Conservation (phyloP, 306 rosid genomes). For the Trichosanthes truncata region DNA sequence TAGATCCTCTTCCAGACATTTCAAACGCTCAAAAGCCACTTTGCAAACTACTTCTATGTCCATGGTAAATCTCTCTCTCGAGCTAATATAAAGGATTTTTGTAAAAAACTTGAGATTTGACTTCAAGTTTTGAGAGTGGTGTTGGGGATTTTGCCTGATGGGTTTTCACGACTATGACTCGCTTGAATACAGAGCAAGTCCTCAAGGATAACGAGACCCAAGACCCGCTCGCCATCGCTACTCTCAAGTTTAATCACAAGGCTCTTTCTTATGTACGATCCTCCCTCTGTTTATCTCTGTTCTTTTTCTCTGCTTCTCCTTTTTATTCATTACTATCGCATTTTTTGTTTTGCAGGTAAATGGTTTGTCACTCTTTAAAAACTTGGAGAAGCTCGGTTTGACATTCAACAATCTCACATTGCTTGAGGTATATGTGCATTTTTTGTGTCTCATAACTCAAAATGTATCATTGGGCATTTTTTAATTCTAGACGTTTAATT, state of each 20-base stretch:
- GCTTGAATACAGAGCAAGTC: too few species aligned
- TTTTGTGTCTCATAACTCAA: neutral
- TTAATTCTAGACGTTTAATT: neutral
- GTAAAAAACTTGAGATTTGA: too few species aligned
- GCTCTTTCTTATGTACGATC: constrained; percentile 58
- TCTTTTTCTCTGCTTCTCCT: neutral
- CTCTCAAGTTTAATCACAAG: constrained; percentile 55
- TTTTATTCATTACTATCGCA: neutral
- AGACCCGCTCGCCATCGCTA: constrained; percentile 34
- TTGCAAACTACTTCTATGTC: too few species aligned
- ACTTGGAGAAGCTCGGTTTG: constrained; percentile 46
- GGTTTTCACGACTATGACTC: too few species aligned
- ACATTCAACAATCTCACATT: constrained; percentile 47
- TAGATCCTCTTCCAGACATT: too few species aligned
- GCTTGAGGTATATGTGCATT: constrained; percentile 20
- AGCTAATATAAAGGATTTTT: too few species aligned
- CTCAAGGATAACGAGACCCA: too few species aligned
- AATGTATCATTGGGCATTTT: neutral
- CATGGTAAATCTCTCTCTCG: too few species aligned
- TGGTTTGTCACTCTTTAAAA: constrained; percentile 35
- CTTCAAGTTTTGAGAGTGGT: too few species aligned
- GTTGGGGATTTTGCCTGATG: too few species aligned
- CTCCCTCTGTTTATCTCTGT: constrained; percentile 4
- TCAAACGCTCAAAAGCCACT: too few species aligned
- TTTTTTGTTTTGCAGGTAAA: constrained; percentile 33